Conservation (phyloP, 192 early-diverging fungal genomes). For the Coemansia biformis region DNA sequence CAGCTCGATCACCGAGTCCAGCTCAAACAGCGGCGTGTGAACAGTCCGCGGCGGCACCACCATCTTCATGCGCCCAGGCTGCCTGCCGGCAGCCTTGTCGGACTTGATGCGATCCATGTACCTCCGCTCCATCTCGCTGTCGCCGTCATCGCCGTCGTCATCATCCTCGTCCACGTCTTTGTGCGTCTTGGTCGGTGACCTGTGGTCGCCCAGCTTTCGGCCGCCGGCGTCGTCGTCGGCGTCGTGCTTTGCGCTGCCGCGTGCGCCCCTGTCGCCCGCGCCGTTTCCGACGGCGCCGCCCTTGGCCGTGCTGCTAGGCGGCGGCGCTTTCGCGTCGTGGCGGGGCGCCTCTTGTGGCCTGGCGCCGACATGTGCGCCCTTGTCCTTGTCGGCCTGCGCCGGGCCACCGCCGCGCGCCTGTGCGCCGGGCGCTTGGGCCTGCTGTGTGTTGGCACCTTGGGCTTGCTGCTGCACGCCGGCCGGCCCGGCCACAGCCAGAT, state of each 20-base stretch:
- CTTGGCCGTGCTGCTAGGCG: conserved; percentile 6
- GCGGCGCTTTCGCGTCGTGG: conserved; percentile 4
- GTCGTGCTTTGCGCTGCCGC: no score
- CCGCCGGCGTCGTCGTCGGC: no score
- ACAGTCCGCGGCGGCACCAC: conserved; percentile 45
- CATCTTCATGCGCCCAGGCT: conserved; percentile 51
- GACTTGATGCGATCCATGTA: conserved; percentile 46
- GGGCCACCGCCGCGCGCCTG: conserved; percentile 6
- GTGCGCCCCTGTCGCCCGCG: background rate
- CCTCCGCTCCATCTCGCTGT: conserved; percentile 29
- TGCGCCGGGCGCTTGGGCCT: background rate
- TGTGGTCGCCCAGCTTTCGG: conserved; percentile 5
- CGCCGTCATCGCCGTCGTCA: conserved; percentile 20
- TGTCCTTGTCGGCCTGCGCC: conserved; percentile 3
- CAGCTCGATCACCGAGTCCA: conserved; percentile 48
- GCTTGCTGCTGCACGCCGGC: conserved; percentile 1
- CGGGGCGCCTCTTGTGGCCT: conserved; percentile 13
- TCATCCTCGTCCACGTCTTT: conserved; percentile 19
- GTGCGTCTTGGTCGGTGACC: conserved; percentile 36
- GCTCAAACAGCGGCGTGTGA: conserved; percentile 49
- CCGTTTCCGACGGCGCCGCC: background rate
- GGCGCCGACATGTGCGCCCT: conserved; percentile 6
- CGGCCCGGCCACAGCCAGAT: conserved; percentile 6
- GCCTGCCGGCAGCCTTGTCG: conserved; percentile 41
- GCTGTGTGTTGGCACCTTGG: background rate